Percentiles rank a stretch among this genome's conserved stretches.
Conservation (phyloP, 1,284 basidiomycete species). For the Phylloporus gajari region DNA sequence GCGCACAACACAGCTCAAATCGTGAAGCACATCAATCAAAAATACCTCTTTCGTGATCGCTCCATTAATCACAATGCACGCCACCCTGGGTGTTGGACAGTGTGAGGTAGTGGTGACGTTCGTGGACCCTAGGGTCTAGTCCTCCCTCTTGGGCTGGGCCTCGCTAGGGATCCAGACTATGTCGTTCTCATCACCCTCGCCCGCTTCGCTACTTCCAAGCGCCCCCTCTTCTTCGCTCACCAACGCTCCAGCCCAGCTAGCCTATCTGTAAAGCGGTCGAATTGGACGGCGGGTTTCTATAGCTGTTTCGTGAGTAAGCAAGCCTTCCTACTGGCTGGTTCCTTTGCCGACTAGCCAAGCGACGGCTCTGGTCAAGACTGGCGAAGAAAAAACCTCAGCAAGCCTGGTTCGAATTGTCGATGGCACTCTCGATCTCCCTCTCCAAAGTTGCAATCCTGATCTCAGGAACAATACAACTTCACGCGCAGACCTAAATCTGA, state of each 20-base stretch:
- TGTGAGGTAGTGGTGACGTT: constrained; percentile 17
- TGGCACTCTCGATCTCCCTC: constrained; percentile 58
- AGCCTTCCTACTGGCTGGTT: too few species aligned
- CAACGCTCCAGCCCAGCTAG: constrained; percentile 68
- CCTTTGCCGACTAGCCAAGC: too few species aligned
- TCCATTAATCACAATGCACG: constrained; percentile 21
- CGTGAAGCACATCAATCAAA: background rate
- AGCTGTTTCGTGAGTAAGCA: too few species aligned
- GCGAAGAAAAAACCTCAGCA: too few species aligned
- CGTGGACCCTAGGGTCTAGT: constrained; percentile 22
- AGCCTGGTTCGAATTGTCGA: too few species aligned
- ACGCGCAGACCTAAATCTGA: constrained; percentile 63
- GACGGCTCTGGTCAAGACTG: too few species aligned
- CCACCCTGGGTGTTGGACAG: constrained; percentile 29
- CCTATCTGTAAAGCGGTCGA: too few species aligned
- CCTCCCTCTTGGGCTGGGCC: constrained; percentile 20
- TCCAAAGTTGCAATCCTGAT: constrained; percentile 64
- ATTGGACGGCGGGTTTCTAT: too few species aligned
- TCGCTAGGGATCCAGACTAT: constrained; percentile 49
- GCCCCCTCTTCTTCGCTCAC: constrained; percentile 70
- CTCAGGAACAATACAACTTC: constrained; percentile 75
- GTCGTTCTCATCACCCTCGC: constrained; percentile 43
- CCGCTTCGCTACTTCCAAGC: constrained; percentile 50
- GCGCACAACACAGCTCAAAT: background rate
- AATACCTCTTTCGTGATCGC: constrained; percentile 8